Base-by-base conservation (phyloP, 2,329 filamentous ascomycete species). In the Chaetomium olivaceum region DNA sequence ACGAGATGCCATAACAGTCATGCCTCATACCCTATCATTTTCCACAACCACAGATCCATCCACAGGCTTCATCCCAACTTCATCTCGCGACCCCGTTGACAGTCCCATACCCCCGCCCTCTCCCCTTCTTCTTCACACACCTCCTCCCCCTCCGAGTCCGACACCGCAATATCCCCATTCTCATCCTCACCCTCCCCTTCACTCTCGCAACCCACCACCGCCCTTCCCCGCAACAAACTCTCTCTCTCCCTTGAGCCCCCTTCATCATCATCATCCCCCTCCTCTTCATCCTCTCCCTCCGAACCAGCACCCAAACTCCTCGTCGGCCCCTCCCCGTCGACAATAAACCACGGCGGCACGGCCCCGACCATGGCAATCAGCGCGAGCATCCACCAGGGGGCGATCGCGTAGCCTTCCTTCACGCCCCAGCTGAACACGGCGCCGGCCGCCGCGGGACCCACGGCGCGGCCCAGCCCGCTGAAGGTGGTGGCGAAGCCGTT, bases 401-500 rank as follows among this genome's bases (percentile, higher is more conserved):
- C 80, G 60, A 96, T 86, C 33, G 95, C 83, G 74, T 92, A 94
- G 0, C 91, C 91, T 33, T 83, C 80, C 72, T 90, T 86, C 0
- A 92, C 87, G 0, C 94, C 94, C 79, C 86, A 87, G 0, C 87
- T 90, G 74, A 97, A 97, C 0, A 88, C 81, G 1, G 82, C 79
- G 0, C 94, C 94, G 0, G 88, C 85, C 39, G 90, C 76, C 0
- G 91, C 91, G 0, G 95, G 94, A 0, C 95, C 95, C 0, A 85
- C 73, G 0, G 92, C 93, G 58, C 93, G 82, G 1, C 93, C 94
- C 5, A 97, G 77, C 0, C 91, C 93, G 69, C 89, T 90, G 39
- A 93, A 87, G 63, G 89, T 91, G 0, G 93, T 97, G 0, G 92
- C 93, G 67, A 97, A 88, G 2, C 94, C 95, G 73, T 98, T 98